A percentile compares a stretch with the other conserved stretches of the same genome.
These are phyloP conservation scores for Cocos nucifera DNA, from an alignment of 176 grass and related monocot genomes.

Conservation along the genomic window DNA sequence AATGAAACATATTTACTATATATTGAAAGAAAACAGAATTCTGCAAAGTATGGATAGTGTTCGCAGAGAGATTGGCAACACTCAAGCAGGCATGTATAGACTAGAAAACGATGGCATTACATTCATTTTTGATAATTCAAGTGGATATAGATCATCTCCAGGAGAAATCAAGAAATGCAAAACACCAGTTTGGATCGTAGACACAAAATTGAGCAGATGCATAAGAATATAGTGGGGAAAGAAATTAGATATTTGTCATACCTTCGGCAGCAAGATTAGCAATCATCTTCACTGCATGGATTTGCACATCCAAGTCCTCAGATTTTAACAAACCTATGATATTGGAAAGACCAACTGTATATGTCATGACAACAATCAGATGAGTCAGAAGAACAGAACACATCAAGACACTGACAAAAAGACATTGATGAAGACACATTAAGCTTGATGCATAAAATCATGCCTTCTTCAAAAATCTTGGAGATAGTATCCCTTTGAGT, in stretches of 20 bases:
- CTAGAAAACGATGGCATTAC: no score
- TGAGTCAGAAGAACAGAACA: conserved; percentile 2
- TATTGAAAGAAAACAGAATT: no score
- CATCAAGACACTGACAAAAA: not conserved
- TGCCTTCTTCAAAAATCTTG: conserved; percentile 97
- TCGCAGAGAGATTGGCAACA: no score
- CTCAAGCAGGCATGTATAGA: no score
- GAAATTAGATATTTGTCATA: conserved; percentile 8
- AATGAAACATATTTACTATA: no score
- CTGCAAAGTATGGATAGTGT: no score
- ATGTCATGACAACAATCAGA: conserved; percentile 7
- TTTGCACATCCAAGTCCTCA: conserved; percentile 77
- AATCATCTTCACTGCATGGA: conserved; percentile 67
- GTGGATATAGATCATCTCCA: no score
- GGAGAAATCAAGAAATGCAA: no score
- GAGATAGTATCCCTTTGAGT: conserved; percentile 58
- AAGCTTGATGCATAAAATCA: conserved; percentile 14
- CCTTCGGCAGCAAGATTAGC: conserved; percentile 95
- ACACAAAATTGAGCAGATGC: no score
- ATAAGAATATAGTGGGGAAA: no score
- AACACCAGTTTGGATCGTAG: no score
- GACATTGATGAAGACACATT: not conserved
- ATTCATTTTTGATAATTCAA: no score
- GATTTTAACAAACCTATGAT: conserved; percentile 81
- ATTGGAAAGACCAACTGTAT: conserved; percentile 65